Evolutionary conservation across 2,329 filamentous ascomycete genomes (phyloP).

Genomic region (Chaetomium sp.): DNA sequence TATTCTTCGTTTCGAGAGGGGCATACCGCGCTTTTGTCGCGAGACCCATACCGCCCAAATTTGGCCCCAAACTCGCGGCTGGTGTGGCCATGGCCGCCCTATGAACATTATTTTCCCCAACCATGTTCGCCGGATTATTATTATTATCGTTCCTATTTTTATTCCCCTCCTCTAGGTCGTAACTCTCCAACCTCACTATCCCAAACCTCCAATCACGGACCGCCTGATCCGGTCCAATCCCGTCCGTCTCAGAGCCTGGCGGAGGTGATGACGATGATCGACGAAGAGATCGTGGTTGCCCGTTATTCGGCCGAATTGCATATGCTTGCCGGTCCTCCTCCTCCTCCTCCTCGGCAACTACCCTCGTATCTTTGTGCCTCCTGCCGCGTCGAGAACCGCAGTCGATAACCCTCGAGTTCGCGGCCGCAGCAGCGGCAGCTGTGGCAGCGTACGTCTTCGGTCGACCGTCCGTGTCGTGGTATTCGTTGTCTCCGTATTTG

Average conservation of each 20-base stretch:
- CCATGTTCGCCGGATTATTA: conserved; percentile 11
- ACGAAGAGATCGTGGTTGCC: conserved; percentile 35
- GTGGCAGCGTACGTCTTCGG: background rate
- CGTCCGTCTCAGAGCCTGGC: conserved; percentile 31
- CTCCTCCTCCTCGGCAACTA: too few relatives aligned
- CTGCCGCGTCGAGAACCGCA: conserved; percentile 39
- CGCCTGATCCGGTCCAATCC: conserved; percentile 43
- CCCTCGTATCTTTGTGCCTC: conserved; percentile 12
- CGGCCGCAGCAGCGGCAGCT: background rate
- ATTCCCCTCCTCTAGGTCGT: conserved; percentile 54
- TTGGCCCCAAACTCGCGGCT: conserved; percentile 43
- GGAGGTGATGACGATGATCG: conserved; percentile 35
- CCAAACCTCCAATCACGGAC: conserved; percentile 74
- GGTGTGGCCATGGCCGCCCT: conserved; percentile 21
- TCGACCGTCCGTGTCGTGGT: background rate
- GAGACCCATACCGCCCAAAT: conserved; percentile 54
- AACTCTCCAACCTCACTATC: conserved; percentile 68
- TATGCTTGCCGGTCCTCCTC: conserved; percentile 21
- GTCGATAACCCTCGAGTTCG: conserved; percentile 38
- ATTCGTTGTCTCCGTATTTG: background rate
- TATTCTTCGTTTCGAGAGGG: conserved; percentile 62
- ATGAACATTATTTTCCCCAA: conserved; percentile 1
- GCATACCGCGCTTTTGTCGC: conserved; percentile 78
- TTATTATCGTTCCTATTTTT: conserved; percentile 12
- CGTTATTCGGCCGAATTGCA: conserved; percentile 34